These are phyloP conservation scores for Cryptococcus hybrid DNA, from an alignment of 1,284 basidiomycete species.

Conservation along the genomic window DNA sequence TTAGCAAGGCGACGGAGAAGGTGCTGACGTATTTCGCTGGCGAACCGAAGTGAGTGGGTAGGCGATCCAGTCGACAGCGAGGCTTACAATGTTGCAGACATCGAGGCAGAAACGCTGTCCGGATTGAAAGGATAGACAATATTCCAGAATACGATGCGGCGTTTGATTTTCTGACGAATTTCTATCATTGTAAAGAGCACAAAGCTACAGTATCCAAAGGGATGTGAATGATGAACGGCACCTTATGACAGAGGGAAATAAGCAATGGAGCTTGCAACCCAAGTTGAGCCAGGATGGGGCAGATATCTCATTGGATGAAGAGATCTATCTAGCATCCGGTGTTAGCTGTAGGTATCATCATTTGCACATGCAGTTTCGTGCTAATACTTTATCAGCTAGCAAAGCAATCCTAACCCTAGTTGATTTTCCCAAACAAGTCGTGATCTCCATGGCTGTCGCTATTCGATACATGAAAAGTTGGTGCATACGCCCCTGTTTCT, in stretches of 20 bases:
- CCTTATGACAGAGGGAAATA: no score
- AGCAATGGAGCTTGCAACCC: no score
- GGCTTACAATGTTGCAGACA: conserved; percentile 37
- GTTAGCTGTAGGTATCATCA: conserved; percentile 5
- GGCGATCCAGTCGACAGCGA: conserved; percentile 11
- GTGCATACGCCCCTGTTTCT: conserved; percentile 1
- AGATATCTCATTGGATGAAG: no score
- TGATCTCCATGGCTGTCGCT: conserved; percentile 69
- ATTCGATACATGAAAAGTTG: conserved; percentile 67
- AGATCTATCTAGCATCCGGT: background rate
- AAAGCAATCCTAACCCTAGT: conserved; percentile 55
- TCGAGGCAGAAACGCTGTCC: conserved; percentile 45
- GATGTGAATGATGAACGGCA: no score
- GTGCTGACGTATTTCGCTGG: conserved; percentile 69
- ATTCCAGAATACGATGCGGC: conserved; percentile 67
- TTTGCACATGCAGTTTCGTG: background rate
- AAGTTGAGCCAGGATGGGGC: no score
- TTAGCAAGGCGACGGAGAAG: conserved; percentile 74
- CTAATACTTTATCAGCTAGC: conserved; percentile 17
- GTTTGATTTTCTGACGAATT: conserved; percentile 66
- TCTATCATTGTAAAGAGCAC: conserved; percentile 59
- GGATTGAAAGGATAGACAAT: conserved; percentile 64
- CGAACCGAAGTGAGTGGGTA: conserved; percentile 30
- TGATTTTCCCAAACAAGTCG: conserved; percentile 63
- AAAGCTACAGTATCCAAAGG: conserved; percentile 7